These are phyloP conservation scores for Ophiostoma pallidulum DNA, from an alignment of 2,329 filamentous ascomycete species.

Conservation along the genomic window DNA sequence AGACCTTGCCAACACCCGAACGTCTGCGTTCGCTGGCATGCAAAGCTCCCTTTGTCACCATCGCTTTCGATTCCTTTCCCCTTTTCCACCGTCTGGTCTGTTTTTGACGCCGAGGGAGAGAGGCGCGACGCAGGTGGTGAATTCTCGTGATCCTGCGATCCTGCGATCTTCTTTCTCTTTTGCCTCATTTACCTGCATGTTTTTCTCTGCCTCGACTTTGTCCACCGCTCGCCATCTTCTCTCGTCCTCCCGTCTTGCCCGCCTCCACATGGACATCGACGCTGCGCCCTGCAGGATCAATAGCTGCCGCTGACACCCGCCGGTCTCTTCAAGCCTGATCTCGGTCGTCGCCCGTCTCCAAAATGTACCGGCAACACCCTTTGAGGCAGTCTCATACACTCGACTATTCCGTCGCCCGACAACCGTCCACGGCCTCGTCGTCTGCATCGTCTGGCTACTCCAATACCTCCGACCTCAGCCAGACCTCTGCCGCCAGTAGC, in stretches of 20 bases:
- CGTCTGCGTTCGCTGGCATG: constrained; percentile 12
- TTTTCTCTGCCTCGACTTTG: neutral
- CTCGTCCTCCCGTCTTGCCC: neutral
- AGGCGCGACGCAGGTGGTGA: constrained; percentile 6
- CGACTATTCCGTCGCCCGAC: constrained; percentile 45
- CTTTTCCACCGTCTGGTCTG: neutral
- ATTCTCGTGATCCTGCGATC: constrained; percentile 6
- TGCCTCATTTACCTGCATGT: too few relatives aligned
- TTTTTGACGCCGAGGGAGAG: neutral
- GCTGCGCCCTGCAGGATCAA: constrained; percentile 12
- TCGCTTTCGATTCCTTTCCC: constrained; percentile 3
- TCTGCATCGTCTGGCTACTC: constrained; percentile 63
- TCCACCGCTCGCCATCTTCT: neutral
- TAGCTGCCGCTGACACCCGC: constrained; percentile 21
- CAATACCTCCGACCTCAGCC: constrained; percentile 40
- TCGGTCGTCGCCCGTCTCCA: constrained; percentile 26
- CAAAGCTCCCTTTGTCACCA: constrained; percentile 9
- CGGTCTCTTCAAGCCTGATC: constrained; percentile 15
- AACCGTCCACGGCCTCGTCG: constrained; percentile 61
- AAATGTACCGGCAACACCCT: constrained; percentile 49
- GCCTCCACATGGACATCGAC: constrained; percentile 9
- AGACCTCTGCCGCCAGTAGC: constrained; percentile 46
- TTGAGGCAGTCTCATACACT: constrained; percentile 47
- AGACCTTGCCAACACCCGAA: constrained; percentile 2
- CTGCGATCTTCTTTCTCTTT: constrained; percentile 6